phyloP scores from a whole-genome alignment of 768 basidiomycete species.

The Rhizopogon rudus region DNA sequence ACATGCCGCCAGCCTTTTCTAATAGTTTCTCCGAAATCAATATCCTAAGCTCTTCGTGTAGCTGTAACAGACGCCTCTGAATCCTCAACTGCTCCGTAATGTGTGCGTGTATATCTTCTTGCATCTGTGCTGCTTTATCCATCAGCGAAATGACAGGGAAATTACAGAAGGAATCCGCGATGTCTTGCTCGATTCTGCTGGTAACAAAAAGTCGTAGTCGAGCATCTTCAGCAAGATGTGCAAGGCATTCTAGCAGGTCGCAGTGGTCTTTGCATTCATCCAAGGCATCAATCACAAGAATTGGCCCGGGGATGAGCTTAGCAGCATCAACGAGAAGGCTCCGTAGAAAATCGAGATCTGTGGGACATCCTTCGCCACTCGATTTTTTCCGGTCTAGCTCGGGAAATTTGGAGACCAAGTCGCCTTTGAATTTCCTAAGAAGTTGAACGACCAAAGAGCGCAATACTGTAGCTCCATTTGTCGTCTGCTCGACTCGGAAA shows the following conservation, averaged over 20 bases:
- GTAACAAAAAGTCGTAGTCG: slow-evolving; percentile 5
- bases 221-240: neutral
- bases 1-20: slow-evolving; percentile 5
- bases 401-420: neutral
- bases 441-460: slow-evolving; percentile 14
- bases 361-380: neutral
- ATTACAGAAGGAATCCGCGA: neutral
- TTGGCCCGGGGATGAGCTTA: neutral
- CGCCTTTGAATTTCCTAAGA: neutral
- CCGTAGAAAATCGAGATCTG: neutral
- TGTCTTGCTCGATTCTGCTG: neutral
- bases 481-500: slow-evolving; percentile 10
- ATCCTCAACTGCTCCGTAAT: neutral
- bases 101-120: neutral
- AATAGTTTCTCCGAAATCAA: neutral
- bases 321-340: neutral
- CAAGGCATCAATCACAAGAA: slow-evolving; percentile 8
- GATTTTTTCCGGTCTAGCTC: neutral
- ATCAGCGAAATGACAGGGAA: neutral
- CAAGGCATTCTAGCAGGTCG: neutral
- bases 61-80: neutral
- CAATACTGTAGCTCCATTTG: slow-evolving; percentile 6
- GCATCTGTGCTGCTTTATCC: neutral
- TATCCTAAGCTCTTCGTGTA: neutral
- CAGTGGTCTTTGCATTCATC: slow-evolving; percentile 7